Evolutionary conservation across 176 grass and related monocot genomes (phyloP).

Genomic region (Elaeis guineensis): DNA sequence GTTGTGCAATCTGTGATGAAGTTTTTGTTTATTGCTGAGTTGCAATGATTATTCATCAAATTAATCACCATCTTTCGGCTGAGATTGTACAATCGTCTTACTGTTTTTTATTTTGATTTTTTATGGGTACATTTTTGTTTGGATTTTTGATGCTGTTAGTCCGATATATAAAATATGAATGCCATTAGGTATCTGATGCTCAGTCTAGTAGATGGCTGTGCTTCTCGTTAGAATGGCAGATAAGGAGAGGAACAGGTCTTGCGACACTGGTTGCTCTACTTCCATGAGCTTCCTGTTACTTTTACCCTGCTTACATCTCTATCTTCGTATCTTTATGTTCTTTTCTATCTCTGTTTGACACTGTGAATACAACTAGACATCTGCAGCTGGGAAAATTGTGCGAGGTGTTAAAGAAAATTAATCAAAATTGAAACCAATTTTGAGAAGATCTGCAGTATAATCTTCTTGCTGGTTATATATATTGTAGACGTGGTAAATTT

Average conservation of each 20-base stretch:
- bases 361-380: too few species aligned
- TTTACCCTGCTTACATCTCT: conserved; percentile 29
- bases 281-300: conserved; percentile 44
- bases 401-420: too few species aligned
- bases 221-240: conserved; percentile 39
- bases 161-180: background rate
- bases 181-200: conserved; percentile 50
- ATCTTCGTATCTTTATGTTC: too few species aligned
- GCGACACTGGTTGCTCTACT: conserved; percentile 37
- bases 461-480: too few species aligned
- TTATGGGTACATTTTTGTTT: too few species aligned
- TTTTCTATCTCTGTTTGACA: too few species aligned
- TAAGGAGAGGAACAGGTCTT: conserved; percentile 20
- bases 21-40: conserved; percentile 13
- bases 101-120: background rate
- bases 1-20: conserved; percentile 29
- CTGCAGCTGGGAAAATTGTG: too few species aligned
- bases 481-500: too few species aligned
- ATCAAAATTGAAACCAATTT: too few species aligned
- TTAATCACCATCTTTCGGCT: conserved; percentile 46
- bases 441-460: too few species aligned
- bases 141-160: background rate
- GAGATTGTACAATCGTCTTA: conserved; percentile 14
- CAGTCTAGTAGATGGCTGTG: conserved; percentile 11
- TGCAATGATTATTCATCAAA: conserved; percentile 22